Evolutionary conservation across 768 basidiomycete genomes (phyloP).

Genomic region (Punctularia strigosozonata): DNA sequence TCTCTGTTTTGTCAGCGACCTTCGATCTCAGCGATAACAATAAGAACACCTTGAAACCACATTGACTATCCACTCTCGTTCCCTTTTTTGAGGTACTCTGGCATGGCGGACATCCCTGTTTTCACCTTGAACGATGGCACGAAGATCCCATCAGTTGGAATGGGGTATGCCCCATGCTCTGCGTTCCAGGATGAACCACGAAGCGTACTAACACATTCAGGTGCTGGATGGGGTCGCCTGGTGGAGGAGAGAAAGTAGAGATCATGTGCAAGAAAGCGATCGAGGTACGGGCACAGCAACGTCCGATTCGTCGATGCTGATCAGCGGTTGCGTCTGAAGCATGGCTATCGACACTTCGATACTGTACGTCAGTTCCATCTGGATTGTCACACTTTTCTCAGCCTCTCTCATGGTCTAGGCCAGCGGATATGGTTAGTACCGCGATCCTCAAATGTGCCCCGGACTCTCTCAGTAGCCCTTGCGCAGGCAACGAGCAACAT

Average conservation of each 20-base stretch:
- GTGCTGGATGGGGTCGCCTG: background rate
- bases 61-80: too few relatives aligned
- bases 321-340: background rate
- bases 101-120: slow-evolving; percentile 1
- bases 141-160: slow-evolving; percentile 5
- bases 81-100: too few relatives aligned
- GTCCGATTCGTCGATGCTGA: background rate
- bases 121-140: slow-evolving; percentile 5
- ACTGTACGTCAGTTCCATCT: too few relatives aligned
- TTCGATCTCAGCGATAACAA: too few relatives aligned
- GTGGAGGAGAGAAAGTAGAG: background rate
- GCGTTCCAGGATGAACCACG: background rate
- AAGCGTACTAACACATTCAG: background rate
- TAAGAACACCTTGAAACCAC: too few relatives aligned
- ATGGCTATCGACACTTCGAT: background rate
- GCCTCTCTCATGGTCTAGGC: background rate
- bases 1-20: too few relatives aligned
- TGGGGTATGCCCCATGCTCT: slow-evolving; percentile 3
- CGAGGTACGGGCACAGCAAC: slow-evolving; percentile 3
- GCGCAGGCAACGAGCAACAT: slow-evolving; percentile 22
- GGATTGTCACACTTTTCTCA: background rate
- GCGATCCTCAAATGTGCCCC: background rate
- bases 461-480: background rate
- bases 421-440: background rate
- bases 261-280: slow-evolving; percentile 11